Percentiles rank a stretch among this genome's conserved stretches.
These are phyloP conservation scores for Mortierella sp. DNA, from an alignment of 371 early-diverging fungal species.

Conservation along the genomic window DNA sequence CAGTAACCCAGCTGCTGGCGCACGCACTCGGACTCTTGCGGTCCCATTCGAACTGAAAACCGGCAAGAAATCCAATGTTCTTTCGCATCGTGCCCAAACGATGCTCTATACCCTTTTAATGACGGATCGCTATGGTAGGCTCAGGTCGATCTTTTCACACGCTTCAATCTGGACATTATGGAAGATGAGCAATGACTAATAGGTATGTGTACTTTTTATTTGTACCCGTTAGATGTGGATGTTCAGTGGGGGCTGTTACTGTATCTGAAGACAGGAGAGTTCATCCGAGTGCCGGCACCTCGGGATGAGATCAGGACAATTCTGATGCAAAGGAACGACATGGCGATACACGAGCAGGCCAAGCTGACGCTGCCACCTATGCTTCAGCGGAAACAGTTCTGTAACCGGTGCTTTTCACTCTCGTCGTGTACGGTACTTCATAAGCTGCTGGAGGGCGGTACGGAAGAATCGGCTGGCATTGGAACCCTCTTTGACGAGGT, in stretches of 20 bases:
- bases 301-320: conserved; percentile 79
- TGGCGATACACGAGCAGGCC: conserved; percentile 68
- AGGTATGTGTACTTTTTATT: too few species aligned
- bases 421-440: conserved; percentile 80
- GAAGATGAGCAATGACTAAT: too few species aligned
- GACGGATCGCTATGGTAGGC: conserved; percentile 87
- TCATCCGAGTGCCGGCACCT: conserved; percentile 71
- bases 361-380: conserved; percentile 74
- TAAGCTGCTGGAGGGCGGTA: conserved; percentile 80
- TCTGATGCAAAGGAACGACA: conserved; percentile 80
- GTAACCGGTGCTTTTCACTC: conserved; percentile 77
- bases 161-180: too few species aligned
- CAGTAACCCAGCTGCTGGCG: neutral
- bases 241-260: conserved; percentile 81
- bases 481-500: conserved; percentile 70
- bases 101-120: conserved; percentile 88
- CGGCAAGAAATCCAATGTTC: conserved; percentile 67
- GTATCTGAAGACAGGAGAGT: conserved; percentile 74
- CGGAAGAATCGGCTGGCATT: conserved; percentile 64
- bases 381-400: conserved; percentile 72
- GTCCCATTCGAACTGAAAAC: conserved; percentile 96
- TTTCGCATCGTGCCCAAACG: conserved; percentile 89
- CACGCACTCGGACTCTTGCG: conserved; percentile 40
- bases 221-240: conserved; percentile 63
- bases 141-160: too few species aligned